Evolutionary conservation across 2,329 filamentous ascomycete species (phyloP).

Genomic region (Colletotrichum godetiae): DNA sequence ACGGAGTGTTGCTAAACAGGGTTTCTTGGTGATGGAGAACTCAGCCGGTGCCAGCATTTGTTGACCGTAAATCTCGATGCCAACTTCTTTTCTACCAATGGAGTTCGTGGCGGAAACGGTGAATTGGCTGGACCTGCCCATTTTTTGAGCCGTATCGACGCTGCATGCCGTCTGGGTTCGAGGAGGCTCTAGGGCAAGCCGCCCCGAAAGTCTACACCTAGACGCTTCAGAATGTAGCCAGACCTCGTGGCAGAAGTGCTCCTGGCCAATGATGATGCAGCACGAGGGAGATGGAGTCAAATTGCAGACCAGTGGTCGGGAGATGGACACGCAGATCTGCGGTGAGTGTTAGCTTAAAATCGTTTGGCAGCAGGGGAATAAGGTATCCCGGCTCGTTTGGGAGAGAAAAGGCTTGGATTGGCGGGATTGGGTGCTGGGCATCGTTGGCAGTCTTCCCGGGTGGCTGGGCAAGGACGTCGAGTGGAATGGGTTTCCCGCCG

Average conservation of each 20-base stretch:
- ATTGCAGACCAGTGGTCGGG: constrained; percentile 18
- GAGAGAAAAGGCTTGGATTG: constrained; percentile 17
- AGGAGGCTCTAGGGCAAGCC: background rate
- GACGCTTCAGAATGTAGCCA: background rate
- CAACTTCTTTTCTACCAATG: background rate
- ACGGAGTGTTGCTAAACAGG: background rate
- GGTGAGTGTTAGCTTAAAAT: constrained; percentile 14
- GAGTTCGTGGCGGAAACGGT: background rate
- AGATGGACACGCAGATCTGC: constrained; percentile 30
- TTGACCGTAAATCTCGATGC: background rate
- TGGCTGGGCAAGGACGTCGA: constrained; percentile 23
- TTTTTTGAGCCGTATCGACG: background rate
- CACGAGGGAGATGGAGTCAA: constrained; percentile 5
- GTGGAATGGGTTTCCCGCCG: constrained; percentile 24
- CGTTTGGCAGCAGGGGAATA: background rate
- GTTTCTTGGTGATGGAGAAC: background rate
- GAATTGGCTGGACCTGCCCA: background rate
- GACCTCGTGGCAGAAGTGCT: background rate
- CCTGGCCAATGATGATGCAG: background rate
- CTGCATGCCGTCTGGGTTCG: background rate
- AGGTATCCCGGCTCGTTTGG: constrained; percentile 9
- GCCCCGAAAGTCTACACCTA: background rate
- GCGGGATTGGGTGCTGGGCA: constrained; percentile 6
- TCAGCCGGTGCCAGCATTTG: background rate
- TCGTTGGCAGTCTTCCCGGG: constrained; percentile 20